Conservation (phyloP, 2,329 filamentous ascomycete genomes). For the Ciborinia camelliae region DNA sequence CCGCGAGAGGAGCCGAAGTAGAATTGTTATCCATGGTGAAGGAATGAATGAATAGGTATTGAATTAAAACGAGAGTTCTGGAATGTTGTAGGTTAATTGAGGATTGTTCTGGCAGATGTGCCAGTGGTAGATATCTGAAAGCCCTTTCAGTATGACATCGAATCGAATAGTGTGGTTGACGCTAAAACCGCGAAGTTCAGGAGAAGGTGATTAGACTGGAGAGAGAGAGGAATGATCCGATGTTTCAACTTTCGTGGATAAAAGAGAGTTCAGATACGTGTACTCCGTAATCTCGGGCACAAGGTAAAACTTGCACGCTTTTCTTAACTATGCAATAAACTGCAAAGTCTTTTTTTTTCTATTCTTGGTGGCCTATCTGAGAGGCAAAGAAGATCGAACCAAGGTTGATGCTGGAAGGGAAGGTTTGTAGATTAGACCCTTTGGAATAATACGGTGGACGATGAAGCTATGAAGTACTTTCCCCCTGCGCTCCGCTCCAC, state of each 20-base stretch:
- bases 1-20: constrained; percentile 62
- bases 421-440: constrained; percentile 18
- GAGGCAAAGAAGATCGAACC: background rate
- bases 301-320: background rate
- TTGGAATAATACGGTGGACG: constrained; percentile 15
- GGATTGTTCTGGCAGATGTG: constrained; percentile 11
- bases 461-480: constrained; percentile 14
- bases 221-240: background rate
- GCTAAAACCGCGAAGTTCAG: constrained; percentile 18
- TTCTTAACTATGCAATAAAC: constrained; percentile 1
- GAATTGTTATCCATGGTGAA: constrained; percentile 45
- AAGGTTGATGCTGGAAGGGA: constrained; percentile 17
- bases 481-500: constrained; percentile 1
- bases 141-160: constrained; percentile 20
- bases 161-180: constrained; percentile 4
- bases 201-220: constrained; percentile 2
- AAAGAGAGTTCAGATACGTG: background rate
- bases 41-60: too few species aligned
- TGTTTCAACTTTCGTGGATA: constrained; percentile 4
- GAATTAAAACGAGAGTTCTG: background rate
- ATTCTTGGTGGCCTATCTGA: background rate
- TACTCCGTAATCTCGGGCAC: background rate
- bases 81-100: background rate
- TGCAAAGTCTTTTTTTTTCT: background rate
- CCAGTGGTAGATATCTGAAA: constrained; percentile 10